A percentile compares a stretch with the other conserved stretches of the same genome.
Conservation (phyloP, 1,284 basidiomycete species). For the Papiliotrema nemorosa region DNA sequence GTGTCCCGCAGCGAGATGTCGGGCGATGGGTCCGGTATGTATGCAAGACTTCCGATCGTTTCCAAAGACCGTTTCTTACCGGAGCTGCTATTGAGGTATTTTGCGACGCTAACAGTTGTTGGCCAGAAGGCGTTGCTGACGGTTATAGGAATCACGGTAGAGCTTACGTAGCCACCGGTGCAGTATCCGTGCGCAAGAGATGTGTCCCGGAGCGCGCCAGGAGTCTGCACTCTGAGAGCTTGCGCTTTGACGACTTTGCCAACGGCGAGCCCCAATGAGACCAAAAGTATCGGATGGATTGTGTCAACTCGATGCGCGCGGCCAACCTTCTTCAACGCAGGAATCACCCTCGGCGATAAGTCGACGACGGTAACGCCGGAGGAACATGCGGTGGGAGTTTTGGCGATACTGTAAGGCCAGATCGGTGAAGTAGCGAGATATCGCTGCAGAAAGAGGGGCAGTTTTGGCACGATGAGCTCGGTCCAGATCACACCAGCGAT, state of each 20-base stretch:
- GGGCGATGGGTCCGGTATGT: constrained; percentile 27
- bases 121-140: constrained; percentile 26
- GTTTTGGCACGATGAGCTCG: constrained; percentile 30
- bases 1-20: constrained; percentile 12
- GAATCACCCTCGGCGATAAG: constrained; percentile 12
- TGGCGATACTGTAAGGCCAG: constrained; percentile 27
- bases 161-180: constrained; percentile 34
- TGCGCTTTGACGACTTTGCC: constrained; percentile 16
- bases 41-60: constrained; percentile 29
- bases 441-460: constrained; percentile 28
- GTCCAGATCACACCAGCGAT: constrained; percentile 28
- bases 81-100: constrained; percentile 6
- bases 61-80: constrained; percentile 16
- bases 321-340: constrained; percentile 17
- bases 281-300: constrained; percentile 34
- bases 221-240: constrained; percentile 11
- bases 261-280: constrained; percentile 25
- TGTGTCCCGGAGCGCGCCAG: constrained; percentile 26
- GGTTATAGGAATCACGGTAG: constrained; percentile 9
- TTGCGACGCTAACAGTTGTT: constrained; percentile 5
- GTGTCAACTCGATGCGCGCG: constrained; percentile 26
- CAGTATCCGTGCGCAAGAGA: constrained; percentile 22
- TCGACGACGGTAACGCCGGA: constrained; percentile 14
- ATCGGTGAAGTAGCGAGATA: constrained; percentile 14
- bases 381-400: constrained; percentile 6